Evolutionary conservation across 208 protist species (phyloP), one percentile per base, ranked within the genome.

Genomic region (Vickermania ingenoplastis): DNA sequence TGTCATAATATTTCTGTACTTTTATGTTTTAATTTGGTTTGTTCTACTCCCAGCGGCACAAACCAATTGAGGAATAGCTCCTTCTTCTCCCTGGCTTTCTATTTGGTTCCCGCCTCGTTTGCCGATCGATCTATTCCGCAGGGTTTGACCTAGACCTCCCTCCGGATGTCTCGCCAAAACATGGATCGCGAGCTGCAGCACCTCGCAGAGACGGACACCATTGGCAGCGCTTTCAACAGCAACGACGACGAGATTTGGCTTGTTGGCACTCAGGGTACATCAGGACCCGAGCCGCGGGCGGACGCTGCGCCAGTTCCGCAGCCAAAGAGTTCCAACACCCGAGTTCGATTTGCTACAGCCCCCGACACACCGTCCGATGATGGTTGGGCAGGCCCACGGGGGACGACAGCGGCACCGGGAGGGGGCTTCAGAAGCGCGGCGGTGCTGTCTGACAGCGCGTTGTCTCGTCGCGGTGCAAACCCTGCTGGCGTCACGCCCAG

Each of bases 131-230:
- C n/a, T n/a, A n/a, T n/a, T n/a, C n/a, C n/a, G n/a, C n/a, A n/a
- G n/a, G n/a, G n/a, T n/a, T n/a, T n/a, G n/a, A n/a, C n/a, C n/a
- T n/a, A n/a, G n/a, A n/a, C n/a, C n/a, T n/a, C n/a, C n/a, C n/a
- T n/a, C n/a, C n/a, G n/a, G n/a, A n/a, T n/a, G n/a, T n/a, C n/a
- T n/a, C n/a, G n/a, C n/a, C n/a, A 45, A 45, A 45, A 7, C 36
- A 45, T 45, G 7, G 36, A 45, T 45, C 36, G 36, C 17, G 36
- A 45, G 36, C 17, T 45, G 36, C 36, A 17, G 7, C 36, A 45
- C 36, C 36, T 55, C 51, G n/a, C 51, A n/a, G n/a, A 55, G 11
- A 55, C 51, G n/a, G 22, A 55, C 51, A 55, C 51, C 17, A 45
- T 45, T 45, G 36, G 36, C 7, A 45, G 36, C 36, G 36, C 36